Percentiles rank a stretch among this genome's conserved stretches.
Evolutionary conservation across 345 rosid species (phyloP).

Genomic region (Linum usitatissimum): DNA sequence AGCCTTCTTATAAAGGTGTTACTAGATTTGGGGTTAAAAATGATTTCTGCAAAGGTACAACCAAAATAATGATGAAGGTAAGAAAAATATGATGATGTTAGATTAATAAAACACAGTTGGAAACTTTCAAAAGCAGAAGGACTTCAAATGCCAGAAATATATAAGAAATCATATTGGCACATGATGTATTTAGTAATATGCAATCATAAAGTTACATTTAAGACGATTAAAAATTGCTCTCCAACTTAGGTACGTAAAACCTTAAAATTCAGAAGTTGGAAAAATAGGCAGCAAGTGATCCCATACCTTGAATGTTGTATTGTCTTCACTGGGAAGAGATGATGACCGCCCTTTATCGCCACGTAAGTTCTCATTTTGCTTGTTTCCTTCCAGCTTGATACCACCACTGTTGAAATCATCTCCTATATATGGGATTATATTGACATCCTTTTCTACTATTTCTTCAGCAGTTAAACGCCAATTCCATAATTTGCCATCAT

Average conservation of each 20-base stretch:
- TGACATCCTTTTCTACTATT: slow-evolving; percentile 25
- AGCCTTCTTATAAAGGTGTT: not conserved
- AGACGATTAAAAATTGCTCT: not conserved
- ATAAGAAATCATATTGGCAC: not conserved
- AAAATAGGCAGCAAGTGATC: slow-evolving; percentile 10
- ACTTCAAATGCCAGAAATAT: not conserved
- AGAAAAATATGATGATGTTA: not conserved
- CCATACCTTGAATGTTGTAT: slow-evolving; percentile 60
- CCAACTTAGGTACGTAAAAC: not conserved
- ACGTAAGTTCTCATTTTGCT: slow-evolving; percentile 21
- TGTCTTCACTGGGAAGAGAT: slow-evolving; percentile 23
- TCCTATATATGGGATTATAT: slow-evolving; percentile 12
- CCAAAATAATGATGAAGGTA: not conserved
- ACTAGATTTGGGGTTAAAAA: not conserved
- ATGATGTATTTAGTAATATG: not conserved
- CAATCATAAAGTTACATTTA: not conserved
- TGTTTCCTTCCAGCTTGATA: slow-evolving; percentile 21
- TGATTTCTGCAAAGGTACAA: not conserved
- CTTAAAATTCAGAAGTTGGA: not conserved
- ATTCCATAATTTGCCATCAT: slow-evolving; percentile 92
- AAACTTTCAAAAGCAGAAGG: not conserved
- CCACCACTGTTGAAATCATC: slow-evolving; percentile 25
- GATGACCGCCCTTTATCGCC: slow-evolving; percentile 31
- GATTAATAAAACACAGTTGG: not conserved
- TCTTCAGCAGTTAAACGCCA: slow-evolving; percentile 89